phyloP scores from a whole-genome alignment of 2,329 filamentous ascomycete species.

The Calonectria hongkongensis region DNA sequence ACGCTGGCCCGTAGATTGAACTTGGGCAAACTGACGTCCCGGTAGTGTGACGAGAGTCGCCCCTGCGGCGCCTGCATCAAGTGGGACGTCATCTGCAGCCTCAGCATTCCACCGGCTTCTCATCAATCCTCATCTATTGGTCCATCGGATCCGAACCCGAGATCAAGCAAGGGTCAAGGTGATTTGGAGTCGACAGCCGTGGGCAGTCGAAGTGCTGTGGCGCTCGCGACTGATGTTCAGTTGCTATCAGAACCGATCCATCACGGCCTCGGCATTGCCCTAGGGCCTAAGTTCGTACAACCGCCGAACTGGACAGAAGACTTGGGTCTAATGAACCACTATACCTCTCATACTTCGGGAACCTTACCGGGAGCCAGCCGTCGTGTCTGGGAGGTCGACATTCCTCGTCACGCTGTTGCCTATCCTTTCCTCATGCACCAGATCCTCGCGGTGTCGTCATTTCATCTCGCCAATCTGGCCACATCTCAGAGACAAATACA shows the following conservation, averaged over 20 bases:
- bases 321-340: conserved; percentile 37
- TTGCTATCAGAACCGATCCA: neutral
- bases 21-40: neutral
- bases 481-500: neutral
- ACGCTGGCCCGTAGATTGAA: neutral
- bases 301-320: conserved; percentile 15
- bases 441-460: conserved; percentile 35
- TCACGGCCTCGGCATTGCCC: neutral
- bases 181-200: too few species aligned
- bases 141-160: neutral
- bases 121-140: neutral
- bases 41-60: conserved; percentile 33
- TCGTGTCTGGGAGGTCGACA: conserved; percentile 26
- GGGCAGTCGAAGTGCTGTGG: too few species aligned
- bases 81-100: conserved; percentile 21
- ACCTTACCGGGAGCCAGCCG: conserved; percentile 31
- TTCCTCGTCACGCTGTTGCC: conserved; percentile 17
- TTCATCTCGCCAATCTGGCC: conserved; percentile 33
- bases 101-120: neutral
- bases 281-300: conserved; percentile 2
- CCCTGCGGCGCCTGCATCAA: conserved; percentile 34
- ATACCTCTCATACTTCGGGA: conserved; percentile 21
- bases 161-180: neutral
- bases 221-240: neutral
- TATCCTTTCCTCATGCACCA: conserved; percentile 36